These are phyloP conservation scores for Graphilbum fragrans DNA, from an alignment of 2,329 filamentous ascomycete genomes.

Conservation along the genomic window DNA sequence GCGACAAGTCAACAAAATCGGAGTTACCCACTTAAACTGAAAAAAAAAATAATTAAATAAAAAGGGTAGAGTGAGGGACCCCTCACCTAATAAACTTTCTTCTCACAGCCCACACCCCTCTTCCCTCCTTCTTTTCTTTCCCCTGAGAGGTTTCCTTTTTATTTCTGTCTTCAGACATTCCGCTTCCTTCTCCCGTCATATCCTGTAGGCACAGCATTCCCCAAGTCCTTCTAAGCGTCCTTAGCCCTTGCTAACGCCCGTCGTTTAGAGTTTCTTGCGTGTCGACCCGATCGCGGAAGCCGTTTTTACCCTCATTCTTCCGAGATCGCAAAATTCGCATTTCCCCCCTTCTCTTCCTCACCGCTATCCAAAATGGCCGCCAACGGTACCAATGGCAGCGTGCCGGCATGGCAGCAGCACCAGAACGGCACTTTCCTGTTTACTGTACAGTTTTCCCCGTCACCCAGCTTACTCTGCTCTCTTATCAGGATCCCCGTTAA, in stretches of 20 bases:
- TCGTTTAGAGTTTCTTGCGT: too few species aligned
- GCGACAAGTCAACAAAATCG: background rate
- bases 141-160: background rate
- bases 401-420: slow-evolving; percentile 31
- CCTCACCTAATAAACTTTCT: background rate
- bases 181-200: background rate
- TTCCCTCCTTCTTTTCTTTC: background rate
- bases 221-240: too few species aligned
- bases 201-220: too few species aligned
- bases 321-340: background rate
- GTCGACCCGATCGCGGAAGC: too few species aligned
- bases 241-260: too few species aligned
- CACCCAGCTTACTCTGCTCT: background rate
- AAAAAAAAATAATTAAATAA: background rate
- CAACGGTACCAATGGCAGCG: slow-evolving; percentile 19
- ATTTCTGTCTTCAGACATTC: background rate
- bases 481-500: background rate
- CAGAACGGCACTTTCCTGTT: slow-evolving; percentile 69
- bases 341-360: background rate
- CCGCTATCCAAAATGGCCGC: slow-evolving; percentile 21
- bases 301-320: background rate
- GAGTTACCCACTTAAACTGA: too few species aligned
- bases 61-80: background rate
- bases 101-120: background rate
- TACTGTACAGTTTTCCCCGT: slow-evolving; percentile 40